These are phyloP conservation scores for Auriculariales sp. DNA, from an alignment of 768 basidiomycete species.

Conservation along the genomic window DNA sequence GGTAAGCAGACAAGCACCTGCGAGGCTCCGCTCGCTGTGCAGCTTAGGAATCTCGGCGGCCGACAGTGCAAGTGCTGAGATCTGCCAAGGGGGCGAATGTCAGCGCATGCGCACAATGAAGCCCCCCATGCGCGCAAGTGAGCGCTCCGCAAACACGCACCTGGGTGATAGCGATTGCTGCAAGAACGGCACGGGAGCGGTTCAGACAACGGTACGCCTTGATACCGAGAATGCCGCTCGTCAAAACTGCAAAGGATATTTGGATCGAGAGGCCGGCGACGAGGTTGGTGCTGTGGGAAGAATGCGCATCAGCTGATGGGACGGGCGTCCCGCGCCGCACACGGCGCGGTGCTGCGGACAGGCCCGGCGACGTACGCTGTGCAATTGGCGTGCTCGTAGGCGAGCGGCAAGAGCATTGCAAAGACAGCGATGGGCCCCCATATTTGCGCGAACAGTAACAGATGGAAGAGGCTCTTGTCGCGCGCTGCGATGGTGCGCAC, in stretches of 20 bases:
- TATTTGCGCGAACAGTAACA: constrained; percentile 40
- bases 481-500: constrained; percentile 39
- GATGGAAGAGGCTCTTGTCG: constrained; percentile 42
- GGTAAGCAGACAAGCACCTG: constrained; percentile 4
- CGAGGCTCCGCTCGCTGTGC: neutral
- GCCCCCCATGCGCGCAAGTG: too few species aligned
- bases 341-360: neutral
- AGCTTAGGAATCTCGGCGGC: constrained; percentile 2
- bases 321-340: too few species aligned
- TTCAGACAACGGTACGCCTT: constrained; percentile 55
- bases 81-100: too few species aligned
- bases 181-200: constrained; percentile 38
- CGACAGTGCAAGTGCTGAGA: neutral
- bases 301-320: constrained; percentile 1
- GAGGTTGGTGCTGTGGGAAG: constrained; percentile 2
- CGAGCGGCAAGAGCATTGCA: constrained; percentile 31
- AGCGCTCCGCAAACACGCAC: too few species aligned
- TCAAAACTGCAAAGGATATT: constrained; percentile 19
- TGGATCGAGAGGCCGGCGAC: constrained; percentile 3
- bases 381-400: constrained; percentile 27
- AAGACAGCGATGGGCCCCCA: constrained; percentile 31
- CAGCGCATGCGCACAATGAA: too few species aligned
- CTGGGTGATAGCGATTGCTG: constrained; percentile 27
- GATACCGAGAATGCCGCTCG: constrained; percentile 46
- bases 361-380: constrained; percentile 30